Base-by-base conservation (phyloP, 2,329 filamentous ascomycete genomes). In the Didymellaceae sp. region DNA sequence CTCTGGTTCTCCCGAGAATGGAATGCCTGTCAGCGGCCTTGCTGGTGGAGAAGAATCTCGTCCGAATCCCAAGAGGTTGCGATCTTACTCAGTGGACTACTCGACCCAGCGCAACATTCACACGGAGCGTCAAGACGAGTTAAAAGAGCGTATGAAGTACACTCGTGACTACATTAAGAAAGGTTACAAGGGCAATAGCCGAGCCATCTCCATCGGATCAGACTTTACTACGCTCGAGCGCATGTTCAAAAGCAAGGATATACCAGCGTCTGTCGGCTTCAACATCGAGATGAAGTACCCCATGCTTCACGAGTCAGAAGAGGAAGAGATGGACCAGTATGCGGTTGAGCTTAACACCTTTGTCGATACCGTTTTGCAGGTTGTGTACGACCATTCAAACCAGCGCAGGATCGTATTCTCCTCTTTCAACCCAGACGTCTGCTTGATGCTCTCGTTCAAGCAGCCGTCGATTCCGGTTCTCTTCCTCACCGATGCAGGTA, bases 271-370 rank as follows among this genome's bases (percentile, higher is more conserved):
- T 11, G 89, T 96, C 17, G 92, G 94, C 11, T 99, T 99, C 82
- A 97, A 99, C 74, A 96, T 99, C 62, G 94, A 99, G 78, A 89
- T 99, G 83, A 97, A 99, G 76, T 99, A 99, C 70, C 94, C 94
- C 5, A 97, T 97, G 92, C 84, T 99, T 32, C 88, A 93, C 71
- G 95, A 99, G 78, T 90, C 86, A 51, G 91, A 97, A 73, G 90
- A 95, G 71, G 89, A 97, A 60, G 91, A 96, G 62, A 97, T 97
- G 91, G 93, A 97, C 71, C 89, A 90, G 3, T 96, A 96, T 68
- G 92, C 91, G 0, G 90, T 97, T 37, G 94, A 99, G 75, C 83
- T 97, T 62, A 97, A 97, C 75, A 91, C 88, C 1, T 99, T 97
- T 72, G 93, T 95, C 68, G 94, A 99, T 73, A 96, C 91, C 0